Evolutionary conservation across 257 asterid genomes (phyloP).

Genomic region (Solanum okadae): DNA sequence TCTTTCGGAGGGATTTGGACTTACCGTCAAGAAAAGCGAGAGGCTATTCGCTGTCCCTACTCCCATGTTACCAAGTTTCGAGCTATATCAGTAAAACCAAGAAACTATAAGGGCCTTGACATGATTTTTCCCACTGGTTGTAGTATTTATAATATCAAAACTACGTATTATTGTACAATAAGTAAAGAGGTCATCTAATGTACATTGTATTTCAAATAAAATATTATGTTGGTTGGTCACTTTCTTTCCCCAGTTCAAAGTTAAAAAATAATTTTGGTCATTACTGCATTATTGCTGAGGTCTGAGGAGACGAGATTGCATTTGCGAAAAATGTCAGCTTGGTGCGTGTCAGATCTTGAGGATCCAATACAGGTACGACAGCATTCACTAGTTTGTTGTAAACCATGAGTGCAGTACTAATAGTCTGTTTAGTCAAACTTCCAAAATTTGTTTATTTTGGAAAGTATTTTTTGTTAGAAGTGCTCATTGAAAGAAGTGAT

Average conservation of each 20-base stretch:
- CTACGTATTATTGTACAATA: too few species aligned
- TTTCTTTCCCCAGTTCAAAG: too few species aligned
- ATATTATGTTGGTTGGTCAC: too few species aligned
- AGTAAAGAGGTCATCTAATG: too few species aligned
- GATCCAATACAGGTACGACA: too few species aligned
- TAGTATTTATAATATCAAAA: too few species aligned
- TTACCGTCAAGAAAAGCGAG: slow-evolving; percentile 12
- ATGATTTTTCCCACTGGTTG: neutral
- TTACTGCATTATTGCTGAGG: too few species aligned
- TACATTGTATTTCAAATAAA: too few species aligned
- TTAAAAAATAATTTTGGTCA: too few species aligned
- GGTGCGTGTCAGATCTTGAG: too few species aligned
- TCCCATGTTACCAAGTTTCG: neutral
- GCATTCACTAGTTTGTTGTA: neutral
- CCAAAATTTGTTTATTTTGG: too few species aligned
- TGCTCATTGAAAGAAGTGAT: neutral
- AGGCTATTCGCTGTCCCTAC: slow-evolving; percentile 21
- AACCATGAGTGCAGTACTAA: neutral
- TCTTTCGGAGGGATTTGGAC: slow-evolving; percentile 19
- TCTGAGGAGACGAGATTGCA: neutral
- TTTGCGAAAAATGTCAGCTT: too few species aligned
- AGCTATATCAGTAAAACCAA: neutral
- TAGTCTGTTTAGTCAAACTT: neutral
- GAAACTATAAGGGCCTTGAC: neutral
- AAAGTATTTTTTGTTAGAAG: neutral